Percentiles rank a stretch among this genome's conserved stretches.
These are phyloP conservation scores for Bipolaris bicolor DNA, from an alignment of 2,329 filamentous ascomycete genomes.

Conservation along the genomic window DNA sequence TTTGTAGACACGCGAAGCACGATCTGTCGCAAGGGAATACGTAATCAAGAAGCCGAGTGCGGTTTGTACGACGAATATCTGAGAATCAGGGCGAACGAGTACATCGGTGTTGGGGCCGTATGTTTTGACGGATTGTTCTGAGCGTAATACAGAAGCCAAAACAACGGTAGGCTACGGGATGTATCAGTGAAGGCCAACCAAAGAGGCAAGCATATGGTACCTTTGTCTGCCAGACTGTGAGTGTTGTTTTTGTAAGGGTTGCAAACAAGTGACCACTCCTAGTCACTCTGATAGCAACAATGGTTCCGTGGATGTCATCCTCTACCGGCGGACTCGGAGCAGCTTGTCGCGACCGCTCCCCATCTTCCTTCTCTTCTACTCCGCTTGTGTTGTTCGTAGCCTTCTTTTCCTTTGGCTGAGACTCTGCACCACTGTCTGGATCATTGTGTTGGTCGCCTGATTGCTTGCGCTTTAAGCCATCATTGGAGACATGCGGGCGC, in stretches of 20 bases:
- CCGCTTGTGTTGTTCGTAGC: constrained; percentile 8
- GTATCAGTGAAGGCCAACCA: constrained; percentile 26
- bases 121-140: constrained; percentile 74
- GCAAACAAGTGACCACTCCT: constrained; percentile 84
- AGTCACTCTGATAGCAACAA: constrained; percentile 77
- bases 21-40: constrained; percentile 87
- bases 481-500: constrained; percentile 66
- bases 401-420: constrained; percentile 21
- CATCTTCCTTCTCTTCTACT: constrained; percentile 20
- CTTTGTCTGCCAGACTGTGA: constrained; percentile 97
- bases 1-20: constrained; percentile 82
- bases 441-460: constrained; percentile 28
- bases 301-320: constrained; percentile 62
- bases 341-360: constrained; percentile 9
- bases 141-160: constrained; percentile 83
- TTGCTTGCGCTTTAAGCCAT: constrained; percentile 52
- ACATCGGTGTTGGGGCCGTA: constrained; percentile 88
- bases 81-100: constrained; percentile 86
- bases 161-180: constrained; percentile 78
- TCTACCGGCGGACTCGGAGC: constrained; percentile 28
- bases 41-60: constrained; percentile 87
- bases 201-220: constrained; percentile 57
- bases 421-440: constrained; percentile 17
- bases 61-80: constrained; percentile 90
- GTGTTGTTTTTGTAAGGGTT: constrained; percentile 80